Base-by-base conservation (phyloP, 768 basidiomycete species). In the Boletus vermiculosoides region DNA sequence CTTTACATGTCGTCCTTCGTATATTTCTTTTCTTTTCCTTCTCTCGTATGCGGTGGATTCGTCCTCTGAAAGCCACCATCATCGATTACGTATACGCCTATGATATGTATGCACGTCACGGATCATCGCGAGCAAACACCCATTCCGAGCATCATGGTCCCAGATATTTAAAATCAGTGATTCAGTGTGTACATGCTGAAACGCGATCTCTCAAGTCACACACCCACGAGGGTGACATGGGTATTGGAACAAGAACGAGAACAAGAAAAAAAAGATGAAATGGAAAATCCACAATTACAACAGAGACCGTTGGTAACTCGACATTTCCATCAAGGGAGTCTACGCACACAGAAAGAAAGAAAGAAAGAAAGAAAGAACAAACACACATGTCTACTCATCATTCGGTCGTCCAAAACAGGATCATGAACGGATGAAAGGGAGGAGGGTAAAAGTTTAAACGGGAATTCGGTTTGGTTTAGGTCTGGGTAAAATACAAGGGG, bases 211-310 rank as follows among this genome's bases (percentile, higher is more conserved):
- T 25, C 30, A 4, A 20, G n/a, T 20, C 46, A 15, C 30, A 28
- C 28, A 28, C 3, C 30, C 31, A 10, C 25, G 28, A 25, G 4
- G 16, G 6, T 9, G n/a, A 30, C 45, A 13, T 23, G 13, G n/a
- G n/a, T n/a, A n/a, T n/a, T n/a, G 6, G 13, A 20, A 22, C 15
- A 45, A 31, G 34, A 30, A 30, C 30, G 9, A 30, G 30, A 30
- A 30, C 30, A 30, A 25, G 18, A 10, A 28, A 11, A n/a, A 9
- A 18, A 18, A 28, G 25, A 25, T 25, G 25, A 5, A 28, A 4
- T 4, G 2, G 25, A 4, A 11, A 13, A 57, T 55, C 36, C 58
- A 56, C 52, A 30, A 56, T 61, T 67, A 70, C 68, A 70, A 68
- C 59, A 67, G 40, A 48, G n/a, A 51, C 50, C 54, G 47, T 56